Conservation (phyloP, 495 filamentous ascomycete species). For the Penicillium goetzii region DNA sequence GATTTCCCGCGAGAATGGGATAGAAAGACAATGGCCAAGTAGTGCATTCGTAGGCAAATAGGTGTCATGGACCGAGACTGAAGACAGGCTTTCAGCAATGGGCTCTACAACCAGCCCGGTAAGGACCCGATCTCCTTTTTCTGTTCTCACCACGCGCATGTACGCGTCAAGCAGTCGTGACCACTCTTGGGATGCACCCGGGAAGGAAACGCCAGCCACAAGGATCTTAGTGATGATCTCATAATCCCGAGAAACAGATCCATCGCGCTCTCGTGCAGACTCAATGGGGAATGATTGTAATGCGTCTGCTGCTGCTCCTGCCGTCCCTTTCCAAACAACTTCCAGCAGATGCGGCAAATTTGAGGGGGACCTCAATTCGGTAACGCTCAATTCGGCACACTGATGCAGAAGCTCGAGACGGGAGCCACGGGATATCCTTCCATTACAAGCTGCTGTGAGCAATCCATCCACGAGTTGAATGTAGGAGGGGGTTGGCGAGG, state of each 20-base stretch:
- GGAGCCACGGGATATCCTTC: slow-evolving; percentile 49
- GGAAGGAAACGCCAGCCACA: slow-evolving; percentile 59
- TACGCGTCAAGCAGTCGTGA: slow-evolving; percentile 61
- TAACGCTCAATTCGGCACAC: slow-evolving; percentile 38
- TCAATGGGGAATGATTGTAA: slow-evolving; percentile 46
- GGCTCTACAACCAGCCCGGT: slow-evolving; percentile 70
- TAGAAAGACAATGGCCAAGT: slow-evolving; percentile 39
- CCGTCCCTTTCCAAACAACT: slow-evolving; percentile 43
- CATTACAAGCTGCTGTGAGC: slow-evolving; percentile 55
- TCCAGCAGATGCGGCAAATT: slow-evolving; percentile 21
- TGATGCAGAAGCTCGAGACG: slow-evolving; percentile 51
- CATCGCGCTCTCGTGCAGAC: slow-evolving; percentile 48
- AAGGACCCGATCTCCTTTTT: slow-evolving; percentile 67
- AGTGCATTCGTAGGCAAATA: slow-evolving; percentile 40
- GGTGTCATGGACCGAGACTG: slow-evolving; percentile 22
- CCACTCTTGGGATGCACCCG: slow-evolving; percentile 57
- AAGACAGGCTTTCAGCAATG: slow-evolving; percentile 56
- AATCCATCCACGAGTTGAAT: slow-evolving; percentile 36
- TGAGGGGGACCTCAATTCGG: slow-evolving; percentile 13
- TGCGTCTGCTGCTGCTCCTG: slow-evolving; percentile 37
- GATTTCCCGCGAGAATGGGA: slow-evolving; percentile 34
- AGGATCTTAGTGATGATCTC: slow-evolving; percentile 71
- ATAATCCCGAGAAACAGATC: slow-evolving; percentile 59
- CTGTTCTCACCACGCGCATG: slow-evolving; percentile 58
- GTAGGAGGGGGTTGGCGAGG: slow-evolving; percentile 37